Evolutionary conservation across 2,329 filamentous ascomycete species (phyloP).

Genomic region (Mycosphaerella sp.): DNA sequence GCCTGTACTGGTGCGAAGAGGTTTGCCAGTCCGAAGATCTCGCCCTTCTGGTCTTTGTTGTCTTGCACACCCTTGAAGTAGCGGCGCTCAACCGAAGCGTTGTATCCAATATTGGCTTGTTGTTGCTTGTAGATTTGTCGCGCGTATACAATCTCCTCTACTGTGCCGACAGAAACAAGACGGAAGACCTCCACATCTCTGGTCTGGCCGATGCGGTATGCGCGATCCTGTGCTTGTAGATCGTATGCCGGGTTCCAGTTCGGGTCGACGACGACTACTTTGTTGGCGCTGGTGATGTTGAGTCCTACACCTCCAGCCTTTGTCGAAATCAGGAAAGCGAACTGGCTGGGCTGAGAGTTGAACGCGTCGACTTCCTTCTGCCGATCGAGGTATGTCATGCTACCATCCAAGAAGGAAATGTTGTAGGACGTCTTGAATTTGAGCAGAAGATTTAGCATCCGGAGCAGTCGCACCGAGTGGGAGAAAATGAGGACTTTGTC

Average conservation of each 20-base stretch:
- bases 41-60: slow-evolving; percentile 72
- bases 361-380: slow-evolving; percentile 78
- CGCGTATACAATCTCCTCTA: slow-evolving; percentile 96
- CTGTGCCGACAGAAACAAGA: slow-evolving; percentile 81
- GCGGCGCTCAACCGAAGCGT: slow-evolving; percentile 79
- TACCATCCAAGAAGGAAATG: slow-evolving; percentile 83
- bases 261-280: slow-evolving; percentile 93
- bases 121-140: slow-evolving; percentile 99
- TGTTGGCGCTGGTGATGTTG: slow-evolving; percentile 96
- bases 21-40: slow-evolving; percentile 87
- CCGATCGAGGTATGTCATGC: slow-evolving; percentile 74
- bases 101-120: slow-evolving; percentile 96
- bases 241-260: slow-evolving; percentile 98
- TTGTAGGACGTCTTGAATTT: slow-evolving; percentile 77
- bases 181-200: slow-evolving; percentile 94
- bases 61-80: slow-evolving; percentile 96
- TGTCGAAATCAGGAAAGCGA: slow-evolving; percentile 93
- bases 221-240: slow-evolving; percentile 90
- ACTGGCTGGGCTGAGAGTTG: slow-evolving; percentile 78
- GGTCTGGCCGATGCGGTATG: slow-evolving; percentile 89
- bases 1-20: slow-evolving; percentile 76
- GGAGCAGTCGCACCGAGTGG: slow-evolving; percentile 77
- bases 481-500: slow-evolving; percentile 97
- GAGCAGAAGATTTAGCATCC: slow-evolving; percentile 79
- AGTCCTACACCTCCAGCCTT: slow-evolving; percentile 87